Base-by-base conservation (phyloP, 805 yeast species). In the Ogataea wickerhamii region DNA sequence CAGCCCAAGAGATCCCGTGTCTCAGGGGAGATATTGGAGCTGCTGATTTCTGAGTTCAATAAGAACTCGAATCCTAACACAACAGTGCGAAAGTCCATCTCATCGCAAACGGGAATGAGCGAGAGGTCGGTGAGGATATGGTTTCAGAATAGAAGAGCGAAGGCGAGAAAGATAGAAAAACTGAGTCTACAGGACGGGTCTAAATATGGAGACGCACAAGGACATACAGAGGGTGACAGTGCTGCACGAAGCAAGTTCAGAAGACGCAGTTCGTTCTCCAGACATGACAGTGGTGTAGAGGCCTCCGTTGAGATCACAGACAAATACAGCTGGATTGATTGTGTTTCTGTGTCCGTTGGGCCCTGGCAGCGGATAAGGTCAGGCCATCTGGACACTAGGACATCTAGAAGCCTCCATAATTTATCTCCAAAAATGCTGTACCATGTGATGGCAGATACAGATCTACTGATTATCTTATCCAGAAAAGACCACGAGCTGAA, bases 121-220 rank as follows among this genome's bases (percentile, higher is more conserved):
- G 96, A 88, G 51, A 74, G 93, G 45, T 86, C 89, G 11, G 95
- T 88, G 2, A 71, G 95, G 38, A 88, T 88, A 29, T 88, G 96
- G 96, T 88, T 87, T 54, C 97, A 88, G 60, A 87, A 87, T 57
- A 68, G 89, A 51, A 66, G 97, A 45, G 93, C 93, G 16, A 85
- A 84, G 56, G 71, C 78, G 30, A 70, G 88, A 52, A 83, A 83
- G 60, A 60, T 74, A 52, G 84, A 79, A 49, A 71, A 80, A 40
- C 61, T 71, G 58, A 62, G 54, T 29, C 45, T 51, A 31, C 46
- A 50, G 28, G 52, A 47, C 18, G 47, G 45, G 6, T 28, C 14
- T 13, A 22, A 17, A 21, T 10, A 10, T 16, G 22, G 32, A 16
- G 32, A 29, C 10, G 8, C 8, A 7, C 32, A 18, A 7, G 22